Base-by-base conservation (phyloP, 768 basidiomycete species). In the Infundibulicybe gibba region DNA sequence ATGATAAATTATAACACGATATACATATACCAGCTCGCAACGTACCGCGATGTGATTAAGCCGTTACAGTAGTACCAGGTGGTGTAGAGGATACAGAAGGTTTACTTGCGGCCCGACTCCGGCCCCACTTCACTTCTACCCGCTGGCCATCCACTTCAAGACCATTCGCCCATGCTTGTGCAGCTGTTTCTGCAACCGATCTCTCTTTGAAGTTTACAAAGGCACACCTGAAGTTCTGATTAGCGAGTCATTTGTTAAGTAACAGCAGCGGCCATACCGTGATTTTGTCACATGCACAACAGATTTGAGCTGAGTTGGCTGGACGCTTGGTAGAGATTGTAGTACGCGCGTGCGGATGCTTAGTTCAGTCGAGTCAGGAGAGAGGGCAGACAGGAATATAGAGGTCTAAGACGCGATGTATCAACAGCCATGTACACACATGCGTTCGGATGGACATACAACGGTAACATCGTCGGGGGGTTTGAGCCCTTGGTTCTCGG, bases 201-300 rank as follows among this genome's bases (percentile, higher is more conserved):
- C 97, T 79, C 45, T 87, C 81, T 54, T 77, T 84, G 71, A 98
- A 98, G 64, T 97, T 97, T 44, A 97, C 78, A 64, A 99, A 99
- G 1, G 95, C 97, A 67, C 94, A 95, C 65, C 90, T 90, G 49
- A 13, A 34, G 15, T 44, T 15, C 15, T n/a, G 53, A 41, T 48
- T 43, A 45, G 31, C 19, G 33, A 32, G 32, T 33, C 15, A 19
- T 16, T 32, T n/a, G 9, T 9, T 17, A 16, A 43, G 40, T 32
- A 44, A 12, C 52, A 11, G 31, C 43, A 12, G 17, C 32, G 34
- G n/a, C 60, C 70, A 9, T 51, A 87, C 82, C 81, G 79, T 51
- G 88, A 83, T 64, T 91, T 90, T 32, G 82, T 78, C 5, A 95
- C 87, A 56, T 93, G 83, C 2, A 95, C 91, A 30, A 95, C 69